Percentiles rank a stretch among this genome's conserved stretches.
phyloP scores from a whole-genome alignment of 108 stramenopile genomes.

The Cyclotella kingstonii region DNA sequence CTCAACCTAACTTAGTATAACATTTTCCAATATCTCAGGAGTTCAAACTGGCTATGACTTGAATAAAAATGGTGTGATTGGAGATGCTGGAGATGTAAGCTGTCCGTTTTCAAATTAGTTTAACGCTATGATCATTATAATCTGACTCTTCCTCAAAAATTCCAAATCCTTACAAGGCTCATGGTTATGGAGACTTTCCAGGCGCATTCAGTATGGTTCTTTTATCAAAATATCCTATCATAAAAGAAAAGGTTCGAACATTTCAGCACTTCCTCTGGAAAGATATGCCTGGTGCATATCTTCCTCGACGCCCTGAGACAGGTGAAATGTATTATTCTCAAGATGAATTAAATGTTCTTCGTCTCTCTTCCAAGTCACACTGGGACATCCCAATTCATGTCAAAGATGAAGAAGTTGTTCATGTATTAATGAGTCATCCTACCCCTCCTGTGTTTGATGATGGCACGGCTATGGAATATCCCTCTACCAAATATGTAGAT shows the following conservation, averaged over 20 bases:
- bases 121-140: no score
- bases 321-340: conserved; percentile 2
- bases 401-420: not conserved
- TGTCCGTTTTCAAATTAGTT: no score
- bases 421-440: not conserved
- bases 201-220: no score
- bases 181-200: no score
- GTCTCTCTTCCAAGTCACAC: not conserved
- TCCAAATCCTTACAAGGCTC: no score
- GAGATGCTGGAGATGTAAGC: no score
- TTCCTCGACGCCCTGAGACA: not conserved
- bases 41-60: no score
- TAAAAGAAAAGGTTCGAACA: not conserved
- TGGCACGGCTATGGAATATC: conserved; percentile 1
- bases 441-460: conserved; percentile 8
- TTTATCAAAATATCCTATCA: not conserved
- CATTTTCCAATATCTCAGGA: no score
- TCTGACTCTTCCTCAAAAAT: no score
- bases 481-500: not conserved
- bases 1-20: no score
- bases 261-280: conserved; percentile 1
- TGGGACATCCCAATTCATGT: conserved; percentile 1
- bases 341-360: not conserved
- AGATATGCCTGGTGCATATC: not conserved
- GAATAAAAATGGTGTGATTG: no score